Evolutionary conservation across 2,329 filamentous ascomycete species (phyloP).

Genomic region (Fusarium papillatum): DNA sequence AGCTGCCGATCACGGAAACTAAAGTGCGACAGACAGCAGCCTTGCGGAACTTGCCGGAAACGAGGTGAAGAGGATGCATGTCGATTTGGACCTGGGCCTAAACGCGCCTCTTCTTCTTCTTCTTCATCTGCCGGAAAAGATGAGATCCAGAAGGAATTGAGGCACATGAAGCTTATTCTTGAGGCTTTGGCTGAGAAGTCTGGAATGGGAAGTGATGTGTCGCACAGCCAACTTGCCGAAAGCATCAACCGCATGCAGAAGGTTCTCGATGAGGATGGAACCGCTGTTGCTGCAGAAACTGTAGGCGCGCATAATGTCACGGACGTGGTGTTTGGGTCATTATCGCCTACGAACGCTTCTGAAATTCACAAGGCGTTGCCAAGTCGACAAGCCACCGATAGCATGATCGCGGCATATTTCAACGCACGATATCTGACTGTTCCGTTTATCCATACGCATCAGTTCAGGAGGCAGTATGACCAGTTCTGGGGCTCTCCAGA

Average conservation of each 20-base stretch:
- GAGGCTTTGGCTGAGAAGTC: not conserved
- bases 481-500: constrained; percentile 15
- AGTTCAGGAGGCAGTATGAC: constrained; percentile 31
- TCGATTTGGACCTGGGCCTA: not conserved
- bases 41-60: constrained; percentile 12
- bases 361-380: constrained; percentile 15
- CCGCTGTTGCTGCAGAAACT: not conserved
- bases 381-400: constrained; percentile 11
- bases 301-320: not conserved
- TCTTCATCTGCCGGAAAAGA: not conserved
- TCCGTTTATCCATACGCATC: constrained; percentile 22
- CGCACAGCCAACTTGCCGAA: not conserved
- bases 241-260: constrained; percentile 1
- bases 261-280: not conserved
- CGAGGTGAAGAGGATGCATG: constrained; percentile 6
- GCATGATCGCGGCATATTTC: constrained; percentile 18
- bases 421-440: constrained; percentile 7
- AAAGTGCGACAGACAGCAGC: constrained; percentile 23
- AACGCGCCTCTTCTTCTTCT: not conserved
- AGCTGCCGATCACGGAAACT: constrained; percentile 18
- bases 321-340: not conserved
- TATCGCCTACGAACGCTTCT: not conserved
- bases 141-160: constrained; percentile 13
- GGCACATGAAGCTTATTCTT: constrained; percentile 14
- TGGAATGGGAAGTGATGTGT: not conserved